Evolutionary conservation across 1,284 basidiomycete species (phyloP), one percentile per base, ranked within the genome.

Genomic region (Apiotrichum gamsii): DNA sequence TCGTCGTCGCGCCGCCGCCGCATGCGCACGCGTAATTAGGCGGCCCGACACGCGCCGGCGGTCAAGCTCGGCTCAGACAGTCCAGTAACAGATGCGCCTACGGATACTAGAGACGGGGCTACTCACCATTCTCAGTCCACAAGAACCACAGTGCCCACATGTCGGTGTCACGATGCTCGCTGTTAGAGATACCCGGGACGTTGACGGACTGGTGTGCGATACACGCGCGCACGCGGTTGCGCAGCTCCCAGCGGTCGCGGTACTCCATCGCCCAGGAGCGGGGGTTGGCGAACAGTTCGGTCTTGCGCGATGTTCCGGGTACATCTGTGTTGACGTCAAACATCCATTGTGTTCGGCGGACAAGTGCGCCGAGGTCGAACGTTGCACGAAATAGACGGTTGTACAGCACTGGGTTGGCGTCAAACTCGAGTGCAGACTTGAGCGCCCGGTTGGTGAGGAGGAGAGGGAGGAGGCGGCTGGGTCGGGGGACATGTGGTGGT

Each of bases 81-180:
- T n/a, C n/a, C n/a, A n/a, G n/a, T n/a, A n/a, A n/a, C n/a, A n/a
- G n/a, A n/a, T n/a, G n/a, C n/a, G n/a, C n/a, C n/a, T n/a, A n/a
- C n/a, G n/a, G n/a, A n/a, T n/a, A n/a, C n/a, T n/a, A n/a, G n/a
- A n/a, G n/a, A n/a, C n/a, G n/a, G n/a, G n/a, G n/a, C 21, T 23
- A 65, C 72, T 58, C 47, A 72, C 74, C 74, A 49, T 75, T 71
- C 58, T 76, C 75, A 3, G 71, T 70, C 25, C 73, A 53, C 45
- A 75, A 59, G 46, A 75, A 66, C 61, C 70, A 76, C n/a, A 72
- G 59, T 2, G 59, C 64, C 73, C 74, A 74, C 25, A 74, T 46
- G 48, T 70, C 72, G 37, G 59, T 64, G 29, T 60, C 54, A 29
- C 71, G 39, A 16, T 52, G 35, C 8, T 55, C 54, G 28, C 39